Base-by-base conservation (phyloP, 2,329 filamentous ascomycete species). In the Pestalotiopsis sp. region DNA sequence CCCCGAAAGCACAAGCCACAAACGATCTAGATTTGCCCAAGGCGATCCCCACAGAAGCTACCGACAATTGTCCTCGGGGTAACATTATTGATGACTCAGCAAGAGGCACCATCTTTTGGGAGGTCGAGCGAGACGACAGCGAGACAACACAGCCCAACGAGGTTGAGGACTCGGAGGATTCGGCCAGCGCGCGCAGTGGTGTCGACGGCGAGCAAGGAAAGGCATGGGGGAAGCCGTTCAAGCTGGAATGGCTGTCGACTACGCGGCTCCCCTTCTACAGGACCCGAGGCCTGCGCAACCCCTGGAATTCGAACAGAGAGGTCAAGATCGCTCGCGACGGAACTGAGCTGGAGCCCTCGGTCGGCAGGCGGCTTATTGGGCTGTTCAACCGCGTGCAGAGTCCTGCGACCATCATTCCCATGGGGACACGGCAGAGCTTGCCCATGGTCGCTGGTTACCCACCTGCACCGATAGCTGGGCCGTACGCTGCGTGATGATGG, bases 101-200 rank as follows among this genome's bases (percentile, higher is more conserved):
- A 0, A 88, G 95, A n/a, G 95, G 95, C 0, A 98, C 95, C 0
- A 97, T 98, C 56, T 98, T 98, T 76, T 98, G 95, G 95, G 95
- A 98, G 79, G 91, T 91, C 6, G 91, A 95, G 64, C 80, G 85
- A 39, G 88, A 88, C 0, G 90, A 90, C 20, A 77, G 75, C 12
- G 76, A 77, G 20, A 41, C 31, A 36, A 36, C 41, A 38, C 31
- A 38, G 17, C 41, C 57, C 12, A 77, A 75, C 5, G 77, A 80
- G 20, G 36, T 13, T n/a, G 68, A 70, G 0, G 76, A 78, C 11
- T 75, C 74, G 7, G 77, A 78, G 13, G 75, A 76, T 60, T 74
- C 76, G 9, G 73, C 72, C 36, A 77, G 74, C 36, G 70, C 61
- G 31, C 79, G 79, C 63, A 78, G 76, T n/a, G 72, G 69, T 9